Conservation (phyloP, 1,284 basidiomycete genomes). For the Singerocomus inundabilis region DNA sequence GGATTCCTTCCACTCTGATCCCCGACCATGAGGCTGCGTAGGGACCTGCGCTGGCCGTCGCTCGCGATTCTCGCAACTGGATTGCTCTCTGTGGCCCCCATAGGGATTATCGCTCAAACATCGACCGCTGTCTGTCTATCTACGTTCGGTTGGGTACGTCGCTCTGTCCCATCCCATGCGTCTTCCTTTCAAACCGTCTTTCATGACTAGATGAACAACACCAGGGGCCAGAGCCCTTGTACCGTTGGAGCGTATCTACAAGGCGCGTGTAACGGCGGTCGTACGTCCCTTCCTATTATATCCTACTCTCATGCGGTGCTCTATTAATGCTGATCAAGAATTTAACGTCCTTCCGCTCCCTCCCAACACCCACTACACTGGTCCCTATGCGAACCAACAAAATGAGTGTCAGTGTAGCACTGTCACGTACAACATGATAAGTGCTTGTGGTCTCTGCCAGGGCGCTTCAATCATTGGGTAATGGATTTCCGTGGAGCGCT, state of each 20-base stretch:
- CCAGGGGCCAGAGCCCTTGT: slow-evolving; percentile 34
- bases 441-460: slow-evolving; percentile 38
- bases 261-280: slow-evolving; percentile 29
- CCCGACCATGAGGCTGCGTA: slow-evolving; percentile 11
- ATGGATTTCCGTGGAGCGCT: background rate
- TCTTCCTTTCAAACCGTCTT: background rate
- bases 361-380: slow-evolving; percentile 16
- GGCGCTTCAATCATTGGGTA: slow-evolving; percentile 20
- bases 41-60: slow-evolving; percentile 8
- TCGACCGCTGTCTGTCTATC: slow-evolving; percentile 19
- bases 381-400: slow-evolving; percentile 17
- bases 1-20: background rate
- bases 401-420: slow-evolving; percentile 34
- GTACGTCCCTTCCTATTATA: slow-evolving; percentile 22
- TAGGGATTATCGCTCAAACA: slow-evolving; percentile 20
- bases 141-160: slow-evolving; percentile 27
- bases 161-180: too few relatives aligned
- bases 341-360: slow-evolving; percentile 22
- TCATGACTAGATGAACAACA: slow-evolving; percentile 34
- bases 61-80: slow-evolving; percentile 18
- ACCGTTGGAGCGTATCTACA: slow-evolving; percentile 33
- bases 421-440: slow-evolving; percentile 32
- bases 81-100: slow-evolving; percentile 17
- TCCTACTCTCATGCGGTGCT: background rate
- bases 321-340: slow-evolving; percentile 22